Evolutionary conservation across 768 basidiomycete species (phyloP).

Genomic region (Amanita jacksonii): DNA sequence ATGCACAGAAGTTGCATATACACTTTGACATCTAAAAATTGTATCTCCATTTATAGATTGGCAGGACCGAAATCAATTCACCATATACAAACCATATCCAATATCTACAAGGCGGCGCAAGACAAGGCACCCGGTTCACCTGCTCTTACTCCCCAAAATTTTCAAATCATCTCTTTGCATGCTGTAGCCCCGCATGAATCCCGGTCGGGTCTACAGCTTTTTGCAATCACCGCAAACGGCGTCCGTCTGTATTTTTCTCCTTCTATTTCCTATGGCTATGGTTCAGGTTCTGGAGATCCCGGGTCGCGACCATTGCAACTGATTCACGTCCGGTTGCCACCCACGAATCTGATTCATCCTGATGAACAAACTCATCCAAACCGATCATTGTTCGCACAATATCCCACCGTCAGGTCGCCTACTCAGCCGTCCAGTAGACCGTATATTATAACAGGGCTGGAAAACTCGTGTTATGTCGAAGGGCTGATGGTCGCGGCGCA

Average conservation of each 20-base stretch:
- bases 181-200: slow-evolving; percentile 59
- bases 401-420: slow-evolving; percentile 25
- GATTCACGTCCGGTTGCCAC: slow-evolving; percentile 72
- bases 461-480: slow-evolving; percentile 54
- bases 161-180: slow-evolving; percentile 64
- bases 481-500: slow-evolving; percentile 68
- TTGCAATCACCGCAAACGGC: slow-evolving; percentile 77
- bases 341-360: slow-evolving; percentile 65
- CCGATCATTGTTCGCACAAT: slow-evolving; percentile 37
- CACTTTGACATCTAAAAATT: slow-evolving; percentile 55
- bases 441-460: slow-evolving; percentile 48
- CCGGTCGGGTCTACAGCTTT: slow-evolving; percentile 59
- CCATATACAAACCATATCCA: slow-evolving; percentile 66
- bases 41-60: slow-evolving; percentile 60
- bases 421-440: slow-evolving; percentile 27
- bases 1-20: slow-evolving; percentile 64
- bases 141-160: slow-evolving; percentile 56
- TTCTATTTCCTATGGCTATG: slow-evolving; percentile 38
- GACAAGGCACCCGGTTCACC: slow-evolving; percentile 77
- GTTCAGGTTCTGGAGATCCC: slow-evolving; percentile 16
- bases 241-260: slow-evolving; percentile 79
- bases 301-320: slow-evolving; percentile 47
- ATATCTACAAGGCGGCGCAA: slow-evolving; percentile 64
- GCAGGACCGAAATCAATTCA: slow-evolving; percentile 57
- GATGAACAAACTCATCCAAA: slow-evolving; percentile 52